Percentiles rank a stretch among this genome's conserved stretches.
phyloP scores from a whole-genome alignment of 768 basidiomycete species.

The Leucocoprinus leucothites region DNA sequence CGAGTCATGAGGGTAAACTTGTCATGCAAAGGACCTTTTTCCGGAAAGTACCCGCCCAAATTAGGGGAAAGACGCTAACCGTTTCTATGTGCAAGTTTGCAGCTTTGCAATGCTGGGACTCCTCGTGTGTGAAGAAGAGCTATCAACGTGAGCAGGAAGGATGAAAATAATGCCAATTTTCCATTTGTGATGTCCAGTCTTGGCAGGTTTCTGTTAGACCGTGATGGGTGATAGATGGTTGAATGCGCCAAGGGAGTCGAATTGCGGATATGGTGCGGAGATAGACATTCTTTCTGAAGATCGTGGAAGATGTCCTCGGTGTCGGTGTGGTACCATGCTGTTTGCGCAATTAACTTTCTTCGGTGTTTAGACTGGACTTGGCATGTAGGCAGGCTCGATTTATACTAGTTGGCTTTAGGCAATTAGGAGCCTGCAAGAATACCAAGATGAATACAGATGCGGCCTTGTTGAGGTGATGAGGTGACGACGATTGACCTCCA shows the following conservation, averaged over 20 bases:
- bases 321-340: neutral
- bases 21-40: slow-evolving; percentile 4
- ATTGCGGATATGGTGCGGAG: slow-evolving; percentile 26
- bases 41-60: slow-evolving; percentile 1
- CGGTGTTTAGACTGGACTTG: slow-evolving; percentile 2
- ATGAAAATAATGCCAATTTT: slow-evolving; percentile 14
- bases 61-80: neutral
- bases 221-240: neutral
- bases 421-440: no score
- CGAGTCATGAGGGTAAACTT: slow-evolving; percentile 4
- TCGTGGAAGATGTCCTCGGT: neutral
- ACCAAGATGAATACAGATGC: neutral
- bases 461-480: neutral
- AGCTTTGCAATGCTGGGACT: neutral
- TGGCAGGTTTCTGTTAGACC: slow-evolving; percentile 4
- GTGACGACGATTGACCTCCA: neutral
- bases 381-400: slow-evolving; percentile 1
- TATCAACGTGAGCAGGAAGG: neutral
- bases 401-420: no score
- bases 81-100: neutral
- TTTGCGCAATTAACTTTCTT: neutral
- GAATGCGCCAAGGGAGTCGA: slow-evolving; percentile 9
- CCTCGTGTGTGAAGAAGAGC: slow-evolving; percentile 7
- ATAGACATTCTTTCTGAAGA: slow-evolving; percentile 19
- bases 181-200: slow-evolving; percentile 11